phyloP scores from a whole-genome alignment of 495 filamentous ascomycete genomes.

The Astrothelium macrocarpum region DNA sequence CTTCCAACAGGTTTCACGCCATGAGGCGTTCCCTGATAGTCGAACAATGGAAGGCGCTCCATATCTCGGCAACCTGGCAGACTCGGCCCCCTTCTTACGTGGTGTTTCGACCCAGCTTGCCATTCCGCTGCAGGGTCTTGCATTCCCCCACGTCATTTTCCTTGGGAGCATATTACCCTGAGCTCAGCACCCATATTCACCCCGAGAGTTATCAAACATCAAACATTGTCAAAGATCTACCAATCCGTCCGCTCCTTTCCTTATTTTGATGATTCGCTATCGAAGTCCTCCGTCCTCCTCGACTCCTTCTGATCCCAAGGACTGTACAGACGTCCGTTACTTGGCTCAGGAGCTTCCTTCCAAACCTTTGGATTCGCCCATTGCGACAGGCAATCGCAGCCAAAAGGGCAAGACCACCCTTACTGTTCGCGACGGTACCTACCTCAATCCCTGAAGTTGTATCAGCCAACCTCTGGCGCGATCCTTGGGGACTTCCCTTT shows the following conservation, averaged over 20 bases:
- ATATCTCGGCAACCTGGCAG: neutral
- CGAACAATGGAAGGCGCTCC: neutral
- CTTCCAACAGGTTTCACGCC: conserved; percentile 2
- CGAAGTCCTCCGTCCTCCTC: neutral
- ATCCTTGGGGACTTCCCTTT: neutral
- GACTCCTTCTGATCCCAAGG: neutral
- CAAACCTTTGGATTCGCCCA: neutral
- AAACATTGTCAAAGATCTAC: neutral
- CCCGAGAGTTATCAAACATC: no score
- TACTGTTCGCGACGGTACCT: neutral
- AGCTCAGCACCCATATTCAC: neutral
- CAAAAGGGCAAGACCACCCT: neutral
- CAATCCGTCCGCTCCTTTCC: neutral
- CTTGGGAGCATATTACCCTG: neutral
- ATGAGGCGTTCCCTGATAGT: neutral
- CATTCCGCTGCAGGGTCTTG: neutral
- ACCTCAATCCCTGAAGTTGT: neutral
- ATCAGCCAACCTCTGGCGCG: neutral
- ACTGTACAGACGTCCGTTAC: neutral
- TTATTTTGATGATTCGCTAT: conserved; percentile 1
- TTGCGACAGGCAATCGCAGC: neutral
- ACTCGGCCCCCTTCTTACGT: neutral
- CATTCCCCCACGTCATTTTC: neutral
- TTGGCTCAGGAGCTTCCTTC: neutral
- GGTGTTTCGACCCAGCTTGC: neutral